These are phyloP conservation scores for Solanum chaucha DNA, from an alignment of 257 asterid species.

Conservation along the genomic window DNA sequence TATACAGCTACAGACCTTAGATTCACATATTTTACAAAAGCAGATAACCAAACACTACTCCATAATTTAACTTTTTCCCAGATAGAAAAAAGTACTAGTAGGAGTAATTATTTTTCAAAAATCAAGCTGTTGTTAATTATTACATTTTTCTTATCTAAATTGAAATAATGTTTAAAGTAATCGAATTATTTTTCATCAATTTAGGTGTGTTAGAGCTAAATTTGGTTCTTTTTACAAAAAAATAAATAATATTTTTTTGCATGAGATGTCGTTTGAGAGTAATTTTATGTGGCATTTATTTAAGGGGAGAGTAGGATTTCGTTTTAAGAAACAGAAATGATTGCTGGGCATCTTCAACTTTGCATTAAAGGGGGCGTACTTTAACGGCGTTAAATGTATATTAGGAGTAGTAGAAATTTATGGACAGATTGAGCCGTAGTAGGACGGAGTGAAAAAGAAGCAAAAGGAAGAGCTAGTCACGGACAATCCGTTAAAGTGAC, in stretches of 20 bases:
- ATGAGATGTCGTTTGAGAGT: too few relatives aligned
- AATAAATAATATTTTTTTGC: too few relatives aligned
- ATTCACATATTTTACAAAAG: background rate
- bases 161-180: background rate
- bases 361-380: background rate
- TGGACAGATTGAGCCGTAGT: too few relatives aligned
- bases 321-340: background rate
- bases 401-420: background rate
- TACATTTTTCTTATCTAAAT: background rate
- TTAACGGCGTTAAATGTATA: background rate
- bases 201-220: background rate
- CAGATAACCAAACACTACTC: background rate
- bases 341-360: background rate
- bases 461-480: background rate
- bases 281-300: background rate
- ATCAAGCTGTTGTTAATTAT: background rate
- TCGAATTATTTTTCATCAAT: too few relatives aligned
- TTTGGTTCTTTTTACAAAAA: background rate
- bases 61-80: background rate
- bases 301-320: background rate
- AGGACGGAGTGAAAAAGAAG: too few relatives aligned
- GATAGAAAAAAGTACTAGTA: background rate
- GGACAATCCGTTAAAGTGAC: background rate
- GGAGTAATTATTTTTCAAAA: too few relatives aligned
- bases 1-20: background rate